Evolutionary conservation across 1,284 basidiomycete genomes (phyloP).

Genomic region (Clitocybe nebularis): DNA sequence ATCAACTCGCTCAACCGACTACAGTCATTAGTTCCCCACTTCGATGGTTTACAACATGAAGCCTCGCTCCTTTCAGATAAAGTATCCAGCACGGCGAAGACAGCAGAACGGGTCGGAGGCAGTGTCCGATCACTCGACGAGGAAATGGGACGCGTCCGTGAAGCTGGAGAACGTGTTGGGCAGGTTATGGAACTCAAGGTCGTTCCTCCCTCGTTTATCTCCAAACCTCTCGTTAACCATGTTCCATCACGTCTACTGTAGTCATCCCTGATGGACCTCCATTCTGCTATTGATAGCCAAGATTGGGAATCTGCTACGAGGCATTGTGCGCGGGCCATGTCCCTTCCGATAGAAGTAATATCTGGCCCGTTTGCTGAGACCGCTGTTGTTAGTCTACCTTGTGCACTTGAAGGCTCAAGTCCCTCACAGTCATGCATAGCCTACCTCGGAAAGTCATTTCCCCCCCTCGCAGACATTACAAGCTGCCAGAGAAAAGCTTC

Average conservation of each 20-base stretch:
- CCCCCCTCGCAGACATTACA: slow-evolving; percentile 84
- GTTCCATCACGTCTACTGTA: slow-evolving; percentile 26
- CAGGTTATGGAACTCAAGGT: slow-evolving; percentile 92
- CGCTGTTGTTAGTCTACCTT: slow-evolving; percentile 64
- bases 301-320: slow-evolving; percentile 96
- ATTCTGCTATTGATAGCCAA: slow-evolving; percentile 73
- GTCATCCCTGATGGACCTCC: slow-evolving; percentile 78
- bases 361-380: slow-evolving; percentile 83
- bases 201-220: slow-evolving; percentile 15
- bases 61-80: slow-evolving; percentile 54
- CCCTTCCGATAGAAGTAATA: slow-evolving; percentile 73
- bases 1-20: slow-evolving; percentile 62
- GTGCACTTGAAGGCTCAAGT: background rate
- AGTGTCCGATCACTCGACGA: slow-evolving; percentile 86
- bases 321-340: slow-evolving; percentile 88
- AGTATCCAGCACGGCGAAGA: slow-evolving; percentile 70
- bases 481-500: slow-evolving; percentile 69
- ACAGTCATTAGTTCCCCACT: slow-evolving; percentile 56
- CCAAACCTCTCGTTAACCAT: slow-evolving; percentile 1
- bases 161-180: slow-evolving; percentile 80
- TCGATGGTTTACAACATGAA: slow-evolving; percentile 62
- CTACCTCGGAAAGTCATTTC: slow-evolving; percentile 82
- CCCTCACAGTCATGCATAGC: slow-evolving; percentile 45
- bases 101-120: slow-evolving; percentile 87
- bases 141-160: slow-evolving; percentile 84